Base-by-base conservation (phyloP, 345 rosid species). In the Populus euphratica region DNA sequence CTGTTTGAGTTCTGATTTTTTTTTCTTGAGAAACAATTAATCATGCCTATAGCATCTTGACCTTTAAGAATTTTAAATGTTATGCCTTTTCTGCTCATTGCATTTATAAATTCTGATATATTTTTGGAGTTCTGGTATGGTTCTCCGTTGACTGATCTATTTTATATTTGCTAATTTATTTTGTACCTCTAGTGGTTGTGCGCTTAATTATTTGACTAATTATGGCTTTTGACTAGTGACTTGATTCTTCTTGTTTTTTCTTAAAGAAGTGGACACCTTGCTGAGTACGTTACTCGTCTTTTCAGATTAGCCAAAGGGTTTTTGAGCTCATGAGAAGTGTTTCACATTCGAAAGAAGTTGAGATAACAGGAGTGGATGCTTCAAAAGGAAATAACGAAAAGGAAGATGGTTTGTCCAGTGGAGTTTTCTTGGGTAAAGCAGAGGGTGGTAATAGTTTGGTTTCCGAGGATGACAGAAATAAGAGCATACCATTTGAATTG, bases 301-400 rank as follows among this genome's bases (percentile, higher is more conserved):
- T 75, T 38, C 96, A 96, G 99, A 91, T 96, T 33, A 94, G 97
- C 81, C 88, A 75, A 65, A 90, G 96, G 88, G 97, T 91, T 54
- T 96, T 96, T 81, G 92, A 87, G 81, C 63, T 88, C 78, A 88
- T 89, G 83, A 88, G 89, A 87, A 88, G 75, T 76, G 81, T 81
- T 75, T 81, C 75, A 17, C 86, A 54, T 20, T 79, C 84, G 2
- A 87, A 86, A 73, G 89, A 77, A 50, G 71, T 66, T 69, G 90
- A 87, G 71, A 52, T 70, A n/a, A 39, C 77, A 49, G 80, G 62
- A 11, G 72, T 17, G 49, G 83, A 86, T 75, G 39, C 67, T 67
- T 68, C 70, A n/a, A 81, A 80, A 69, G 85, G 80, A 69, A 86
- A 71, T 29, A 74, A 79, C 80, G 86, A 67, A 63, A 87, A 82